A percentile compares a stretch with the other conserved stretches of the same genome.
Evolutionary conservation across 441 rosid genomes (phyloP).

Genomic region (Erysimum pusillum): DNA sequence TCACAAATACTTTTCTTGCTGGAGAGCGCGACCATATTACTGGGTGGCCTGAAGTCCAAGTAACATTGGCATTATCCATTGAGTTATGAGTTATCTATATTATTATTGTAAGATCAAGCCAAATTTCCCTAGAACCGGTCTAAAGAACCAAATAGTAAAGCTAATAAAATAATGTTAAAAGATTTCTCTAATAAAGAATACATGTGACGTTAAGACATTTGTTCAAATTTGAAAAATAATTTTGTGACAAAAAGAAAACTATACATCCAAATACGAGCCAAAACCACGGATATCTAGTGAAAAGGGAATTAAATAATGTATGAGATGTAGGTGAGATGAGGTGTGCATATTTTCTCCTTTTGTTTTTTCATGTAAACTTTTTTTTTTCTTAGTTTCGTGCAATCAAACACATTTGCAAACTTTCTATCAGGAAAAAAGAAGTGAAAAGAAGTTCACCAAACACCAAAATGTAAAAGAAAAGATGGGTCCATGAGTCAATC

Average conservation of each 20-base stretch:
- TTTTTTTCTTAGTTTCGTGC: conserved; percentile 18
- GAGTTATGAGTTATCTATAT: neutral
- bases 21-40: no score
- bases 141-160: neutral
- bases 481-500: conserved; percentile 50
- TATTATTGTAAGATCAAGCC: neutral
- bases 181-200: neutral
- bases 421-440: conserved; percentile 40
- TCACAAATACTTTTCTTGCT: no score
- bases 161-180: neutral
- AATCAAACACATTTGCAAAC: conserved; percentile 33
- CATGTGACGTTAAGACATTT: neutral
- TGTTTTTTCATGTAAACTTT: neutral
- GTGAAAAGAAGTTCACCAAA: conserved; percentile 45
- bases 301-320: conserved; percentile 19
- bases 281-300: neutral
- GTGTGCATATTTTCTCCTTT: conserved; percentile 13
- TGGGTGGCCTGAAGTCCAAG: no score
- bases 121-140: neutral
- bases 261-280: neutral
- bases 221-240: neutral
- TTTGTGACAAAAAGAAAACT: neutral
- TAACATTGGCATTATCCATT: neutral
- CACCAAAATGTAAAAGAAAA: conserved; percentile 37
- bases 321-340: conserved; percentile 3